These are phyloP conservation scores for Periconia digitata DNA, from an alignment of 2,329 filamentous ascomycete genomes.

Conservation along the genomic window DNA sequence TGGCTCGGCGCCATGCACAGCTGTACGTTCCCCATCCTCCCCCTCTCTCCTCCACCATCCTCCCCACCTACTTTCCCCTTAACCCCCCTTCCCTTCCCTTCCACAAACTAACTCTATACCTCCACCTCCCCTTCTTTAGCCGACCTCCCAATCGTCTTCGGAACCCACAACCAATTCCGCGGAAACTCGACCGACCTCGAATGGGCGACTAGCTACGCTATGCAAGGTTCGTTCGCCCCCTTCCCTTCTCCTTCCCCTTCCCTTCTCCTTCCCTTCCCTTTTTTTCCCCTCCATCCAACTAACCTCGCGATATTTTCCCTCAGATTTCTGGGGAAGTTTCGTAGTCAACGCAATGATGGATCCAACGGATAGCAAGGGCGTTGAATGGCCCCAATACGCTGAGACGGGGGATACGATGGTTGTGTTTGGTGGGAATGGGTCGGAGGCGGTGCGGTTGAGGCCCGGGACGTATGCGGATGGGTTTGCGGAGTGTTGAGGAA, in stretches of 20 bases:
- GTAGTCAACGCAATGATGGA: background rate
- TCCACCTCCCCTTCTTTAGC: background rate
- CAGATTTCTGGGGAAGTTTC: background rate
- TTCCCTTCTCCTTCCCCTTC: background rate
- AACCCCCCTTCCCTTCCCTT: too few relatives aligned
- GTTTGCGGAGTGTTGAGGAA: background rate
- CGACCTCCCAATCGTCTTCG: background rate
- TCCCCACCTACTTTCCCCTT: too few relatives aligned
- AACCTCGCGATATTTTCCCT: background rate
- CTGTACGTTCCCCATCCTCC: background rate
- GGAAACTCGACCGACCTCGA: constrained; percentile 1
- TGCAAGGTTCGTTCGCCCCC: background rate
- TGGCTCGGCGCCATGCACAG: constrained; percentile 1
- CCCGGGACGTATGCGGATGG: background rate
- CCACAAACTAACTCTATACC: background rate
- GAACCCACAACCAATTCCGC: background rate
- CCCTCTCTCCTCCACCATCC: too few relatives aligned
- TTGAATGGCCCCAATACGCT: background rate
- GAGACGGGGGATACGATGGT: background rate
- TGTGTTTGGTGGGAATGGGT: background rate
- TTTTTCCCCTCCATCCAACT: background rate
- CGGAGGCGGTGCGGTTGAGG: background rate
- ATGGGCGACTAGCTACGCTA: background rate
- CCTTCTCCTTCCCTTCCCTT: too few relatives aligned
- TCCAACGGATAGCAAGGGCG: background rate